These are phyloP conservation scores for Chaetoceros tenuissimus DNA, from an alignment of 108 stramenopile species.

Conservation along the genomic window DNA sequence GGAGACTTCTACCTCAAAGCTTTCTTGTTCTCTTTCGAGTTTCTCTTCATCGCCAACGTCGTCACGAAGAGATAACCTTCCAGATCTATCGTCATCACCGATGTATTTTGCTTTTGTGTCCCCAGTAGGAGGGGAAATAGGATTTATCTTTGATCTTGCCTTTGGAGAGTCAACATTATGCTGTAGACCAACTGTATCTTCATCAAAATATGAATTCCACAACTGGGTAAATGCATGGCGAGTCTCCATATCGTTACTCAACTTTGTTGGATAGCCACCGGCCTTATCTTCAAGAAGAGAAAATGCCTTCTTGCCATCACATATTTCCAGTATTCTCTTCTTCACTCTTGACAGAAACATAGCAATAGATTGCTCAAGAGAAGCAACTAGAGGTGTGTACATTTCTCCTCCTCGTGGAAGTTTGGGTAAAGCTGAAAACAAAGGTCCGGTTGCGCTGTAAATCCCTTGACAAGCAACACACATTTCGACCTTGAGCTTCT, in stretches of 20 bases:
- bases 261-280: slow-evolving; percentile 16
- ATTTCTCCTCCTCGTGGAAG: slow-evolving; percentile 77
- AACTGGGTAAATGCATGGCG: slow-evolving; percentile 59
- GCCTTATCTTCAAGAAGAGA: slow-evolving; percentile 45
- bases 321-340: slow-evolving; percentile 51
- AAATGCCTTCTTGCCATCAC: slow-evolving; percentile 56
- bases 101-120: slow-evolving; percentile 32
- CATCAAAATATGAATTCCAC: slow-evolving; percentile 62
- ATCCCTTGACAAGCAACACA: slow-evolving; percentile 70
- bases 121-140: slow-evolving; percentile 41
- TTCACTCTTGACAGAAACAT: slow-evolving; percentile 86
- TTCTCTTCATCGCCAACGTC: slow-evolving; percentile 25
- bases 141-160: slow-evolving; percentile 22
- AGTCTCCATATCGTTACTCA: slow-evolving; percentile 54
- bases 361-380: slow-evolving; percentile 76
- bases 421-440: slow-evolving; percentile 78
- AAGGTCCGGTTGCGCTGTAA: slow-evolving; percentile 61
- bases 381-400: slow-evolving; percentile 74
- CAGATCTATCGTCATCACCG: slow-evolving; percentile 6
- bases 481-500: slow-evolving; percentile 80
- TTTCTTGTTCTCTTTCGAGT: slow-evolving; percentile 49
- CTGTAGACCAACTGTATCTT: slow-evolving; percentile 36
- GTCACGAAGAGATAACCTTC: background rate
- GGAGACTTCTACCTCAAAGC: slow-evolving; percentile 43
- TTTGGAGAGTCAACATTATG: slow-evolving; percentile 10